These are phyloP conservation scores for Priceomyces haplophilus DNA, from an alignment of 805 yeast genomes.

Conservation along the genomic window DNA sequence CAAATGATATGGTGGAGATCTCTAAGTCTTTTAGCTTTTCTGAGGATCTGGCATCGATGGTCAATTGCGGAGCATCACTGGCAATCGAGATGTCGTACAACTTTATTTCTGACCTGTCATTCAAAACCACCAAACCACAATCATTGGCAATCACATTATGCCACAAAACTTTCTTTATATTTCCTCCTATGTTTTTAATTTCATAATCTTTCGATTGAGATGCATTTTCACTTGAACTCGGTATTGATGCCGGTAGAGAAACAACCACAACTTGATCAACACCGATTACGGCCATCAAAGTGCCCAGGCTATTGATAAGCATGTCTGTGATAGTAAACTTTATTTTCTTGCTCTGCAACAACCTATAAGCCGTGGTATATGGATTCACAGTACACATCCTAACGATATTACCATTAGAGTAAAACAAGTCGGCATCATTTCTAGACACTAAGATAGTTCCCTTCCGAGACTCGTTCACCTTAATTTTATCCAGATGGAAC, in stretches of 20 bases:
- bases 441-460: slow-evolving; percentile 11
- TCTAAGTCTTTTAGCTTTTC: slow-evolving; percentile 10
- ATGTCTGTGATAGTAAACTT: slow-evolving; percentile 30
- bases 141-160: slow-evolving; percentile 19
- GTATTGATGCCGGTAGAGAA: slow-evolving; percentile 24
- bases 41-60: slow-evolving; percentile 13
- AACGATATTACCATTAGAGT: slow-evolving; percentile 30
- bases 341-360: slow-evolving; percentile 18
- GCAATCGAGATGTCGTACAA: slow-evolving; percentile 21
- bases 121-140: slow-evolving; percentile 23
- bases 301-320: slow-evolving; percentile 38
- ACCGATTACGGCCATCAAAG: slow-evolving; percentile 42
- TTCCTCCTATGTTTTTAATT: slow-evolving; percentile 13
- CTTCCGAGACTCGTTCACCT: neutral
- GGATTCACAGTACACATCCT: slow-evolving; percentile 27
- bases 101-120: slow-evolving; percentile 15
- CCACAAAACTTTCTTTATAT: slow-evolving; percentile 25
- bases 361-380: slow-evolving; percentile 17
- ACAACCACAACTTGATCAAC: slow-evolving; percentile 24
- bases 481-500: slow-evolving; percentile 3
- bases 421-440: slow-evolving; percentile 25
- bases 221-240: slow-evolving; percentile 5
- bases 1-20: slow-evolving; percentile 28
- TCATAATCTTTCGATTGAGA: slow-evolving; percentile 10
- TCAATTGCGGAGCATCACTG: slow-evolving; percentile 15